Conservation (phyloP, 371 early-diverging fungal species). For the Dipsacomyces acuminosporus region DNA sequence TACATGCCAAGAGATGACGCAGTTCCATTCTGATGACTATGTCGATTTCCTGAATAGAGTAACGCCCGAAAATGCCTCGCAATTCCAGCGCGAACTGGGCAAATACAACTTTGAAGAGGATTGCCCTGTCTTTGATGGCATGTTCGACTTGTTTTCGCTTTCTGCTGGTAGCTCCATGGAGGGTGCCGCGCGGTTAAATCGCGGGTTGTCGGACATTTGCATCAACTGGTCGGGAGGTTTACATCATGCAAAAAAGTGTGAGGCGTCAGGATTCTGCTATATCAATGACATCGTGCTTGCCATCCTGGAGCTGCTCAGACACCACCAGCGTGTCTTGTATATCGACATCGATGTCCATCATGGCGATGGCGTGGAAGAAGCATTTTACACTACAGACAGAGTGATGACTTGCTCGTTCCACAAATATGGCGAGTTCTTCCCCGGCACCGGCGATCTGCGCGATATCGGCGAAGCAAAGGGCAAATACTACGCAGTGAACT, state of each 20-base stretch:
- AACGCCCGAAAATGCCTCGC: conserved; percentile 70
- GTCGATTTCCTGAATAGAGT: conserved; percentile 96
- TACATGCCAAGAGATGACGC: conserved; percentile 93
- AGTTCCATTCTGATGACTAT: conserved; percentile 99
- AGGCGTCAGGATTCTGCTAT: conserved; percentile 99
- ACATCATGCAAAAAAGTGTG: conserved; percentile 97
- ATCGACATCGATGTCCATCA: conserved; percentile 99
- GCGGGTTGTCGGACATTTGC: conserved; percentile 89
- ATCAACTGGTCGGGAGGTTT: conserved; percentile 99
- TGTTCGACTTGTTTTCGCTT: conserved; percentile 93
- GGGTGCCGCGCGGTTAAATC: conserved; percentile 89
- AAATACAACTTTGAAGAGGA: conserved; percentile 77
- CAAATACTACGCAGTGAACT: conserved; percentile 93
- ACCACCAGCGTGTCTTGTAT: conserved; percentile 95
- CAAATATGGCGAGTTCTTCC: conserved; percentile 99
- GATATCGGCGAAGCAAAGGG: conserved; percentile 90
- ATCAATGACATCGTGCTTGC: conserved; percentile 99
- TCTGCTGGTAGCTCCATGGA: conserved; percentile 96
- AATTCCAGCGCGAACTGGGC: conserved; percentile 47
- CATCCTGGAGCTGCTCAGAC: conserved; percentile 92
- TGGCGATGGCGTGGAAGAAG: conserved; percentile 99
- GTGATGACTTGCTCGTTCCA: conserved; percentile 99
- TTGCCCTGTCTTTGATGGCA: conserved; percentile 97
- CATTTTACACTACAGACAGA: conserved; percentile 98
- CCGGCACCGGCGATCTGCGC: conserved; percentile 93